These are phyloP conservation scores for Kazachstania martiniae DNA, from an alignment of 805 yeast genomes.

Conservation along the genomic window DNA sequence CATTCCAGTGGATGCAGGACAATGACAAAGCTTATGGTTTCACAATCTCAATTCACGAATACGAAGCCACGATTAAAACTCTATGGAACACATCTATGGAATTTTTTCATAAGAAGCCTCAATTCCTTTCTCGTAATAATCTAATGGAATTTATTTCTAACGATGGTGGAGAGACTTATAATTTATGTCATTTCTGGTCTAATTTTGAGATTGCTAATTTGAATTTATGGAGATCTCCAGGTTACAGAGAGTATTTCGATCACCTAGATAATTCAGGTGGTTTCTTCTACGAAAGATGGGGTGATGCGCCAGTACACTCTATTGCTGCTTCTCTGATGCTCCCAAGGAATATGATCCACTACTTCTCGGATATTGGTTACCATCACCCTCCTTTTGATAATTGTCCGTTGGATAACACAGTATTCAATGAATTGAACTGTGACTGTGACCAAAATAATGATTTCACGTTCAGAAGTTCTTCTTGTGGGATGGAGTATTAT, in stretches of 20 bases:
- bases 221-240: constrained; percentile 50
- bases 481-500: constrained; percentile 56
- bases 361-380: constrained; percentile 75
- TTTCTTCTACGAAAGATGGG: constrained; percentile 84
- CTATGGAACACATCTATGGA: constrained; percentile 51
- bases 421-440: constrained; percentile 54
- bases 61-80: constrained; percentile 46
- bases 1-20: constrained; percentile 71
- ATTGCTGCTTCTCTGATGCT: constrained; percentile 68
- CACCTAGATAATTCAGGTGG: constrained; percentile 61
- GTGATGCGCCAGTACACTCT: constrained; percentile 88
- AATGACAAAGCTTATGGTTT: constrained; percentile 66
- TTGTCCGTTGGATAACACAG: constrained; percentile 59
- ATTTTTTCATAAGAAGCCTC: constrained; percentile 35
- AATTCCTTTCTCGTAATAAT: constrained; percentile 35
- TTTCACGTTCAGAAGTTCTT: constrained; percentile 59
- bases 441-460: constrained; percentile 63
- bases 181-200: constrained; percentile 76
- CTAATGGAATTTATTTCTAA: constrained; percentile 52
- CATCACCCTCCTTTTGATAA: constrained; percentile 63
- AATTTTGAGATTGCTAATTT: constrained; percentile 68
- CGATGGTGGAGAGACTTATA: constrained; percentile 55
- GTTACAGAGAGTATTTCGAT: constrained; percentile 51
- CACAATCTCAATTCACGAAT: constrained; percentile 63
- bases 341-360: constrained; percentile 52